A percentile compares a stretch with the other conserved stretches of the same genome.
Conservation (phyloP, 2,329 filamentous ascomycete species). For the Botrytis byssoidea region DNA sequence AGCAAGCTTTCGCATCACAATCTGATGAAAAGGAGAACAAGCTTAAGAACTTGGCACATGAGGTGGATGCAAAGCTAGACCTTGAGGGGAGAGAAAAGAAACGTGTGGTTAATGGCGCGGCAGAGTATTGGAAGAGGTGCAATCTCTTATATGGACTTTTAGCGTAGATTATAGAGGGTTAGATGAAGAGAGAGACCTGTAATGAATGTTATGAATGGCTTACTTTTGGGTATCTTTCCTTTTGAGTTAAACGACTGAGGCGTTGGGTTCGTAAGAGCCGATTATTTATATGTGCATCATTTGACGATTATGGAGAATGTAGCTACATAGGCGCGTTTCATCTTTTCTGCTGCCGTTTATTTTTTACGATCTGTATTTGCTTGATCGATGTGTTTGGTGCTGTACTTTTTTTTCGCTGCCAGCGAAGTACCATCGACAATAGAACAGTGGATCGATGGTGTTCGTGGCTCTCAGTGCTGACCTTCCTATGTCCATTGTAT, state of each 20-base stretch:
- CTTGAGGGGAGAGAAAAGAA: constrained; percentile 50
- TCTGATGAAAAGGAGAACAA: constrained; percentile 40
- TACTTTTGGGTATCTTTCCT: too few species aligned
- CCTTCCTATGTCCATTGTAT: fast-evolving
- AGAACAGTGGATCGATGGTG: background rate
- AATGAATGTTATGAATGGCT: background rate
- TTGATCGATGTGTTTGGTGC: background rate
- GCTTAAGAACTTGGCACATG: constrained; percentile 47
- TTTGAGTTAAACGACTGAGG: background rate
- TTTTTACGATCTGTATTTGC: background rate
- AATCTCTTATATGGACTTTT: constrained; percentile 79
- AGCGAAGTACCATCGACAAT: background rate
- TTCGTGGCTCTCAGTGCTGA: fast-evolving
- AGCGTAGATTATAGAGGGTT: constrained; percentile 36
- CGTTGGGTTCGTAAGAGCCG: background rate
- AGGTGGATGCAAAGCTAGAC: constrained; percentile 47
- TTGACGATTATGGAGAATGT: background rate
- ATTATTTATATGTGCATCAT: background rate
- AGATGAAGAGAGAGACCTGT: background rate
- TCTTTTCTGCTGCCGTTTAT: background rate
- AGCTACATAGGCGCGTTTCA: background rate
- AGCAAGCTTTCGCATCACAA: constrained; percentile 49
- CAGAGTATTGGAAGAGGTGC: constrained; percentile 81
- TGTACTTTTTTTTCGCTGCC: background rate
- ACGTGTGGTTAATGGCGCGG: constrained; percentile 59